Base-by-base conservation (phyloP, 495 filamentous ascomycete species). In the Rostrohypoxylon terebratum region DNA sequence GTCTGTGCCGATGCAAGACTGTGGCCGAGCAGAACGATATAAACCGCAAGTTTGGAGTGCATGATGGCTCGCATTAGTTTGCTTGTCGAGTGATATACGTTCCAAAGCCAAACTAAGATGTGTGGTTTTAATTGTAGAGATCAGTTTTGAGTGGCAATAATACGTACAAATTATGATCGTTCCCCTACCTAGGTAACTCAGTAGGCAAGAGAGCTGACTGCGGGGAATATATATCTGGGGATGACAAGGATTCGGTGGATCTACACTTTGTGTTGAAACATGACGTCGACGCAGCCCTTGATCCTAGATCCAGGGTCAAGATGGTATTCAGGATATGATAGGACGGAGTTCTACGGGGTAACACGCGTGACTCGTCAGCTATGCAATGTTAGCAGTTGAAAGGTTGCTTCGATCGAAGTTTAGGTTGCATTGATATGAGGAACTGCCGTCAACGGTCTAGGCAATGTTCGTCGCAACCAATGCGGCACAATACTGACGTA, bases 391-490 rank as follows among this genome's bases (percentile, higher is more conserved):
- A 18, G 47, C 36, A 68, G 47, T 48, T 68, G 59, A 63, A 58
- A 70, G 61, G 54, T 8, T 14, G 31, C n/a, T 55, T 61, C 55
- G 62, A 55, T 20, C 55, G 38, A 55, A 25, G 47, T 48, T 54
- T 10, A 42, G 16, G 57, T 71, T 60, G 31, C 57, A 71, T 71
- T 20, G 21, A 42, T 45, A 34, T 57, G 62, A 60, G 18, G 36
- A 72, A 45, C 58, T 72, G 51, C 63, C 58, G 20, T 67, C 63
- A 62, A 67, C 6, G 62, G 69, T 50, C 40, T 59, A 48, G 55
- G 48, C 9, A 40, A 4, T 40, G 69, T 57, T n/a, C 44, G 63
- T 72, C 59, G 44, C 48, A 23, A n/a, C 11, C 21, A 53, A 31
- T n/a, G 13, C 23, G 4, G 48, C 10, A 31, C 10, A 1, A 13